Percentiles rank a stretch among this genome's conserved stretches.
These are phyloP conservation scores for Claviceps sp. DNA, from an alignment of 2,329 filamentous ascomycete genomes.

Conservation along the genomic window DNA sequence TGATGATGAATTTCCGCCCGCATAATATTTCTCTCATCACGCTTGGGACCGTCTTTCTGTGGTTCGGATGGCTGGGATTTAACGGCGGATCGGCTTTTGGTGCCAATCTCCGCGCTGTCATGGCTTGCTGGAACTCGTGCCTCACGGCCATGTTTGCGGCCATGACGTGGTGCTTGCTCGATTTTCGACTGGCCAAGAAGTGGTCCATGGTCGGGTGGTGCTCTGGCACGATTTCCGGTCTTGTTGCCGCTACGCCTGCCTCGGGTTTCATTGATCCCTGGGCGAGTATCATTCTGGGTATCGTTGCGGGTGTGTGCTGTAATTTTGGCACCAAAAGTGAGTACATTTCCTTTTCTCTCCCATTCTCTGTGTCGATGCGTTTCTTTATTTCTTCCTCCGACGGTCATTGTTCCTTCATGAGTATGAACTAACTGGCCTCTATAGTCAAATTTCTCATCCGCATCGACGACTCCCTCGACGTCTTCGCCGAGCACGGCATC, in stretches of 20 bases:
- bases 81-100: slow-evolving; percentile 94
- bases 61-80: slow-evolving; percentile 98
- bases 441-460: slow-evolving; percentile 47
- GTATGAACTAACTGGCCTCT: too few species aligned
- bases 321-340: slow-evolving; percentile 52
- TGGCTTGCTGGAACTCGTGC: slow-evolving; percentile 98
- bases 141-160: slow-evolving; percentile 83
- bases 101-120: slow-evolving; percentile 82
- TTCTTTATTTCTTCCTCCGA: not conserved
- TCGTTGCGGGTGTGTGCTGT: slow-evolving; percentile 51
- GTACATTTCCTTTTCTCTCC: slow-evolving; percentile 4
- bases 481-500: slow-evolving; percentile 58
- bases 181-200: slow-evolving; percentile 87
- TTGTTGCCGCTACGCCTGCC: slow-evolving; percentile 56
- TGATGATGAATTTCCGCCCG: slow-evolving; percentile 99
- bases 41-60: slow-evolving; percentile 86
- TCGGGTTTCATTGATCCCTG: slow-evolving; percentile 56
- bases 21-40: slow-evolving; percentile 98
- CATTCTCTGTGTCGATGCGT: not conserved
- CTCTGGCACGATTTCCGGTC: slow-evolving; percentile 56
- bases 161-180: slow-evolving; percentile 88
- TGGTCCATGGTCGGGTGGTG: slow-evolving; percentile 75
- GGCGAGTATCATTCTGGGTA: slow-evolving; percentile 52
- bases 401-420: too few species aligned
- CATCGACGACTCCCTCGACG: slow-evolving; percentile 60